phyloP scores from a whole-genome alignment of 257 asterid genomes.

The Echites panduratus region DNA sequence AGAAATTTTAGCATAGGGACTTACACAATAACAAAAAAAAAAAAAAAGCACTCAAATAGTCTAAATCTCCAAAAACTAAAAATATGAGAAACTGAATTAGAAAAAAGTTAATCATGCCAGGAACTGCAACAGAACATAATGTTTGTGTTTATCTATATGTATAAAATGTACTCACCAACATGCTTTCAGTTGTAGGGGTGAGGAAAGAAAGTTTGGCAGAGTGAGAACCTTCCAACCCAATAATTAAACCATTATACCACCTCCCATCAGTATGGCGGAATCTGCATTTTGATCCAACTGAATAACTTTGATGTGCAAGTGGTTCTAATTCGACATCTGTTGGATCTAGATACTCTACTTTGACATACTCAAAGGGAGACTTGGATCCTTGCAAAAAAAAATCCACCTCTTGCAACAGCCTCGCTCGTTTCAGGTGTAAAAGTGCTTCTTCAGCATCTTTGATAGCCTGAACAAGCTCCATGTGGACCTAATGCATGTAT shows the following conservation, averaged over 20 bases:
- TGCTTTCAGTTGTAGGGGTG: slow-evolving; percentile 80
- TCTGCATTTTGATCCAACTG: slow-evolving; percentile 85
- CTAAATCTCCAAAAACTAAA: too few species aligned
- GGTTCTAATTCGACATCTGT: slow-evolving; percentile 44
- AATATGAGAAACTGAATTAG: neutral
- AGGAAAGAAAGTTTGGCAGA: slow-evolving; percentile 69
- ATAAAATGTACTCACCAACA: slow-evolving; percentile 61
- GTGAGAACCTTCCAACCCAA: slow-evolving; percentile 58
- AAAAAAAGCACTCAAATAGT: too few species aligned
- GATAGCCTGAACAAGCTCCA: slow-evolving; percentile 69
- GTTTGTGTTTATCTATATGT: neutral
- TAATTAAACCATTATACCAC: slow-evolving; percentile 78
- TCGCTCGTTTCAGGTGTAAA: slow-evolving; percentile 68
- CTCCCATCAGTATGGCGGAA: slow-evolving; percentile 83
- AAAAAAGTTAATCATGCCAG: neutral
- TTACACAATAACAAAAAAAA: too few species aligned
- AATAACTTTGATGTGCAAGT: slow-evolving; percentile 43
- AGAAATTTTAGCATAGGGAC: neutral
- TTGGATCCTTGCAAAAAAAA: slow-evolving; percentile 33
- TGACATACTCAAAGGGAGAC: slow-evolving; percentile 28
- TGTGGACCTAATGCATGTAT: slow-evolving; percentile 43
- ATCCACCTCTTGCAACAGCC: slow-evolving; percentile 75
- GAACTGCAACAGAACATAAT: neutral
- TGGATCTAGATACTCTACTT: slow-evolving; percentile 47
- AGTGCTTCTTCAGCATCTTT: slow-evolving; percentile 88